A percentile compares a stretch with the other conserved stretches of the same genome.
Conservation (phyloP, 1,284 basidiomycete species). For the Chalciporus sp. region DNA sequence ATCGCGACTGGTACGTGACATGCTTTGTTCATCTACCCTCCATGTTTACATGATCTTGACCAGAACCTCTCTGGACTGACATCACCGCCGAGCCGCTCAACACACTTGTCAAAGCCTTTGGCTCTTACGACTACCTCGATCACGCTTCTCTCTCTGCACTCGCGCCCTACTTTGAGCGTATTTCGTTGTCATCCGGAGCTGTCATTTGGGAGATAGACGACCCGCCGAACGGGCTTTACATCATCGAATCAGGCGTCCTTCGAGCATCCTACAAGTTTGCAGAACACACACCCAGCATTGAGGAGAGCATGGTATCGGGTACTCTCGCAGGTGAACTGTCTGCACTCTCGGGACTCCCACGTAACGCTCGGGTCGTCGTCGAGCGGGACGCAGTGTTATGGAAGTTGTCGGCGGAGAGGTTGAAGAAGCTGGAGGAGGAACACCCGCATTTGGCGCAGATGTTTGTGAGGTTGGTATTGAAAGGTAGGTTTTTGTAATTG, state of each 20-base stretch:
- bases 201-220: constrained; percentile 82
- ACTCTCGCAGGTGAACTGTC: constrained; percentile 89
- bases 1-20: constrained; percentile 55
- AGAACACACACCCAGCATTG: constrained; percentile 64
- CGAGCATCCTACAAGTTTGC: constrained; percentile 80
- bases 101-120: constrained; percentile 78
- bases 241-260: constrained; percentile 84
- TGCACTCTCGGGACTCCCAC: constrained; percentile 70
- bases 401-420: constrained; percentile 64
- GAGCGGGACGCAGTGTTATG: constrained; percentile 81
- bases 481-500: constrained; percentile 58
- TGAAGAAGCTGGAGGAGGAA: constrained; percentile 66
- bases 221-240: constrained; percentile 78
- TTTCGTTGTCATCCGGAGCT: constrained; percentile 58
- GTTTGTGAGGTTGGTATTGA: constrained; percentile 77
- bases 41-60: not conserved
- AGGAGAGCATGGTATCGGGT: constrained; percentile 92
- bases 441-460: constrained; percentile 63
- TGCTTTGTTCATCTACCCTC: not conserved
- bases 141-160: constrained; percentile 57
- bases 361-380: constrained; percentile 86
- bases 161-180: constrained; percentile 70
- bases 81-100: constrained; percentile 54
- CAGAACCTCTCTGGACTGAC: constrained; percentile 24
- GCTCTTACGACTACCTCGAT: constrained; percentile 60